A percentile compares a stretch with the other conserved stretches of the same genome.
phyloP scores from a whole-genome alignment of 805 yeast genomes.

The Kuraishia capsulata region DNA sequence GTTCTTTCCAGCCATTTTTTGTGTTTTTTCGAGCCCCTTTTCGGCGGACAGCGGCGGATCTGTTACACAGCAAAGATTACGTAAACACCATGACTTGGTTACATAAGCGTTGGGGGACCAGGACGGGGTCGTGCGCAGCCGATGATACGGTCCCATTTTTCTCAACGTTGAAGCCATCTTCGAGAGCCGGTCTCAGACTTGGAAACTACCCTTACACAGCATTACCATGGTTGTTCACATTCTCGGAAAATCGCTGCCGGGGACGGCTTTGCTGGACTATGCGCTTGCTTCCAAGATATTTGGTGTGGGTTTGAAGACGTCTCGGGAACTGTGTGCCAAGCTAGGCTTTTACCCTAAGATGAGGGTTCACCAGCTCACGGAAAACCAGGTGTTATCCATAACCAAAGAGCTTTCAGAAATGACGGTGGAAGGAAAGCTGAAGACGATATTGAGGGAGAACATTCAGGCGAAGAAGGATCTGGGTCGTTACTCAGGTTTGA shows the following conservation, averaged over 20 bases:
- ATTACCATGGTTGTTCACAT: conserved; percentile 44
- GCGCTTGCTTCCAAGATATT: conserved; percentile 78
- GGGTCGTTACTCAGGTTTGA: conserved; percentile 80
- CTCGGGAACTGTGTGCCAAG: conserved; percentile 72
- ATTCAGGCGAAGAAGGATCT: conserved; percentile 71
- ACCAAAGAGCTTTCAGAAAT: conserved; percentile 81
- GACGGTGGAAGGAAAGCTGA: conserved; percentile 74
- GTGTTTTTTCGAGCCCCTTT: too few species aligned
- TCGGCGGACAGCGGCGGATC: too few species aligned
- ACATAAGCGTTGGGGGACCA: too few species aligned
- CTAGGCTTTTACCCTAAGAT: conserved; percentile 87
- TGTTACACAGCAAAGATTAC: too few species aligned
- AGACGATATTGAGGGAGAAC: conserved; percentile 67
- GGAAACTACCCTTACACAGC: too few species aligned
- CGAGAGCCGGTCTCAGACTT: too few species aligned
- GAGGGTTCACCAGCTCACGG: conserved; percentile 89
- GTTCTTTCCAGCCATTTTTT: too few species aligned
- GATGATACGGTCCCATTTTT: too few species aligned
- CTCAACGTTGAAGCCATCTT: too few species aligned
- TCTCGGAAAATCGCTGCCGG: conserved; percentile 26
- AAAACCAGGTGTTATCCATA: conserved; percentile 76
- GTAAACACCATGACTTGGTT: too few species aligned
- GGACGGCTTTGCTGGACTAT: conserved; percentile 1
- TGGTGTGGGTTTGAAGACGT: conserved; percentile 74
- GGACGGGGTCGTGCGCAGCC: too few species aligned